Percentiles rank a stretch among this genome's conserved stretches.
Conservation (phyloP, 148 eudicot genomes). For the Mesembryanthemum crystallinum region DNA sequence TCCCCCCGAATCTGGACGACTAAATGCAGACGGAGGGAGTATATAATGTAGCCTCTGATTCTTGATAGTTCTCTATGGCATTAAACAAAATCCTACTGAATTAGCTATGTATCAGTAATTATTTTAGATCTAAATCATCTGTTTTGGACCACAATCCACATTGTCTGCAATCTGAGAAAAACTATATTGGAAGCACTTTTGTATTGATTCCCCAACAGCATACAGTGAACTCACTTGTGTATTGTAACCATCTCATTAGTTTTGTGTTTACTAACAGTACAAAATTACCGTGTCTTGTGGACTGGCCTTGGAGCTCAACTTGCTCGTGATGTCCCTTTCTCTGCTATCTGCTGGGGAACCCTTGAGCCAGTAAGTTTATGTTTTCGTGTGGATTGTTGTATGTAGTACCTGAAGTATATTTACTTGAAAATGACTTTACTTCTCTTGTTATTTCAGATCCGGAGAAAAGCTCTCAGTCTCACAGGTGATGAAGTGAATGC, state of each 20-base stretch:
- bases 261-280: conserved; percentile 33
- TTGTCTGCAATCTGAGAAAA: background rate
- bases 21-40: too few relatives aligned
- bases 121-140: background rate
- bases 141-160: background rate
- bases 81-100: background rate
- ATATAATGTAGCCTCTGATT: background rate
- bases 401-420: background rate
- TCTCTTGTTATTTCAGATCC: conserved; percentile 37
- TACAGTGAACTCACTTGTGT: background rate
- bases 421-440: background rate
- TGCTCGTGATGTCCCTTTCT: conserved; percentile 93
- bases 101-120: background rate
- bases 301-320: conserved; percentile 95
- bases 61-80: background rate
- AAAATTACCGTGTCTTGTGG: conserved; percentile 73
- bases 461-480: conserved; percentile 50
- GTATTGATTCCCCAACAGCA: background rate
- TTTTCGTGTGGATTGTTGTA: background rate
- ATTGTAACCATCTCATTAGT: background rate
- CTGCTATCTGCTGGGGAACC: conserved; percentile 87
- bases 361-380: conserved; percentile 73
- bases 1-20: too few relatives aligned
- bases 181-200: background rate
- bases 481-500: conserved; percentile 49